These are phyloP conservation scores for Hsuehochloa calcarea DNA, from an alignment of 176 grass and related monocot species.

Conservation along the genomic window DNA sequence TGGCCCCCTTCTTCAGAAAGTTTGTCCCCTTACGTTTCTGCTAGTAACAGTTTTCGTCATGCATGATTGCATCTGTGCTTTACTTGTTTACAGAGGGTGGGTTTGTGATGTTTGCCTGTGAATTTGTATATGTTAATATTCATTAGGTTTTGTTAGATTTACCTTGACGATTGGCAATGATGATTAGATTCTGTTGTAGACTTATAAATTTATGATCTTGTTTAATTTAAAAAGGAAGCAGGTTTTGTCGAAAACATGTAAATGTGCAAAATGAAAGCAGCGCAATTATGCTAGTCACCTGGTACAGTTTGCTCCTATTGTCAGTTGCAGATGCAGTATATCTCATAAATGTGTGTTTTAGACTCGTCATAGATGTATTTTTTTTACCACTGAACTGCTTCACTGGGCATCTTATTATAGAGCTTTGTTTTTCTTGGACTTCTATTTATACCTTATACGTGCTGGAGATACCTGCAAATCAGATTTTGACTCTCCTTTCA, in stretches of 20 bases:
- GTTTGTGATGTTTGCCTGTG: not conserved
- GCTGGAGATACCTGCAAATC: not conserved
- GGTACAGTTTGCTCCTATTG: not conserved
- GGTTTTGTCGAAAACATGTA: not conserved
- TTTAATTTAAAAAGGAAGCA: not conserved
- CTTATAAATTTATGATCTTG: not conserved
- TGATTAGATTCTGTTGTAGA: not conserved
- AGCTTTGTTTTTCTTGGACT: not conserved
- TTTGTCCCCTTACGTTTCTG: not conserved
- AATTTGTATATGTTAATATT: not conserved
- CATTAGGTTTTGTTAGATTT: not conserved
- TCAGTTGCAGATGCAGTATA: not conserved
- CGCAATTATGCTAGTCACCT: not conserved
- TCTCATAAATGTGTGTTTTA: not conserved
- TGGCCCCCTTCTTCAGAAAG: not conserved
- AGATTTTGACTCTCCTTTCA: not conserved
- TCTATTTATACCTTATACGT: not conserved
- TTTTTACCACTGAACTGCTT: not conserved
- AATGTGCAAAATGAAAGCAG: not conserved
- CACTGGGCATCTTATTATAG: conserved; percentile 15
- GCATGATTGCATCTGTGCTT: not conserved
- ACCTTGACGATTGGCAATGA: not conserved
- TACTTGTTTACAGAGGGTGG: not conserved
- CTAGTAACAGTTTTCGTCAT: not conserved
- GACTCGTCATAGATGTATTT: too few species aligned